A percentile compares a stretch with the other conserved stretches of the same genome.
Evolutionary conservation across 306 rosid genomes (phyloP).

Genomic region (Sesbania bispinosa): DNA sequence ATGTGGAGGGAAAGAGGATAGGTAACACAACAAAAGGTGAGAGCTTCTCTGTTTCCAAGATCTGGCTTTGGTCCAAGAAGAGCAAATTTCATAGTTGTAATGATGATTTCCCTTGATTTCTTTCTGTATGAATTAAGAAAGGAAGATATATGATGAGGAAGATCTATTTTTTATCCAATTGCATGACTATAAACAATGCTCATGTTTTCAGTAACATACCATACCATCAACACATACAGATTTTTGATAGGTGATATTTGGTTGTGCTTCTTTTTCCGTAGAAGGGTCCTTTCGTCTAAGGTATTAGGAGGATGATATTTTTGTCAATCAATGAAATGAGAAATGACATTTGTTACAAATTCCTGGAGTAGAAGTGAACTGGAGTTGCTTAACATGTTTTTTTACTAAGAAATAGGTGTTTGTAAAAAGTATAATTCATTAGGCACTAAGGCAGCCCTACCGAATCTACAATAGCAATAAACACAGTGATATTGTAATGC

Average conservation of each 20-base stretch:
- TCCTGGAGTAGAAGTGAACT: no score
- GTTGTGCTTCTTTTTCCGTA: not conserved
- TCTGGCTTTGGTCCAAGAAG: conserved; percentile 85
- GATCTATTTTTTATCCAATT: not conserved
- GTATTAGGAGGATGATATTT: no score
- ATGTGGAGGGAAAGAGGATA: conserved; percentile 64
- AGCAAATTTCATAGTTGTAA: conserved; percentile 39
- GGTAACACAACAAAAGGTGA: conserved; percentile 47
- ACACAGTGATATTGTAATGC: no score
- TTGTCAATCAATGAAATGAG: no score
- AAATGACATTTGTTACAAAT: no score
- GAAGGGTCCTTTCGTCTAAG: no score
- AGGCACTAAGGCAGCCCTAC: no score
- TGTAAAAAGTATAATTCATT: no score
- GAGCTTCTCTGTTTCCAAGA: conserved; percentile 92
- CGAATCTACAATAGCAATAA: no score
- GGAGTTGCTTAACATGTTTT: no score
- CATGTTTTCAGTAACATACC: not conserved
- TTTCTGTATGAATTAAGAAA: not conserved
- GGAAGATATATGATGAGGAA: not conserved
- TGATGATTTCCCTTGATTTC: conserved; percentile 37
- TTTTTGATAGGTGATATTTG: not conserved
- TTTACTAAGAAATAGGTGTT: no score
- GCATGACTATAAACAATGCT: not conserved
- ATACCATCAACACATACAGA: not conserved